Conservation (phyloP, 2,329 filamentous ascomycete genomes). For the Venturia oleaginea region DNA sequence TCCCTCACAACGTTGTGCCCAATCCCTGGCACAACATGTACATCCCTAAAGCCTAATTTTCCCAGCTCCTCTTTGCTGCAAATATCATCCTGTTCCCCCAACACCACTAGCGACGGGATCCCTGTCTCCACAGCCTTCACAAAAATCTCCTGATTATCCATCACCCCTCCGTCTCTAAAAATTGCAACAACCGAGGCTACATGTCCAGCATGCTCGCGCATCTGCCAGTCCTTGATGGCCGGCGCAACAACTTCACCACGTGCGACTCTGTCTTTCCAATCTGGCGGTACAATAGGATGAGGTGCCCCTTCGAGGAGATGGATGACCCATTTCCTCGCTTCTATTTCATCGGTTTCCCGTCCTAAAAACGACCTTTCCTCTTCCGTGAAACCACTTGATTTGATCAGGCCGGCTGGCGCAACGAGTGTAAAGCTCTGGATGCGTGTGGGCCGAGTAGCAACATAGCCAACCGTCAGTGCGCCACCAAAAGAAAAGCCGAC, state of each 20-base stretch:
- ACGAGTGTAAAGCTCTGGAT: constrained; percentile 33
- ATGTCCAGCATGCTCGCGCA: constrained; percentile 38
- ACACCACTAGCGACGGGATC: constrained; percentile 23
- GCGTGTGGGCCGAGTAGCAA: constrained; percentile 21
- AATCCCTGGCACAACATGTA: constrained; percentile 28
- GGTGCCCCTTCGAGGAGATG: constrained; percentile 36
- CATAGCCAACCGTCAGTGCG: constrained; percentile 31
- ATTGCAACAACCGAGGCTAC: constrained; percentile 37
- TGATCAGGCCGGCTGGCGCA: constrained; percentile 40
- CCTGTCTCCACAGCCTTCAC: constrained; percentile 19
- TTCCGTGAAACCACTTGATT: constrained; percentile 20
- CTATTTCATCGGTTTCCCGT: constrained; percentile 24
- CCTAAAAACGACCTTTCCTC: constrained; percentile 21
- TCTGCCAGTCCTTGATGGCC: constrained; percentile 41
- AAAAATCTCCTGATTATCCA: constrained; percentile 31
- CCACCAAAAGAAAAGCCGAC: constrained; percentile 45
- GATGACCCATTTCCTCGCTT: constrained; percentile 29
- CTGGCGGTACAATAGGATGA: constrained; percentile 29
- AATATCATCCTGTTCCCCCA: constrained; percentile 31
- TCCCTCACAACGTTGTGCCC: constrained; percentile 35
- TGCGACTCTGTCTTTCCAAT: constrained; percentile 36
- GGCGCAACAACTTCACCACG: constrained; percentile 39
- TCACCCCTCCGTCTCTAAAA: constrained; percentile 37
- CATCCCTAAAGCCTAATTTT: constrained; percentile 26
- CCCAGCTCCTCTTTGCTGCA: constrained; percentile 26